Percentiles rank a stretch among this genome's conserved stretches.
Conservation (phyloP, 2,329 filamentous ascomycete genomes). For the Colletotrichum liaoningense region DNA sequence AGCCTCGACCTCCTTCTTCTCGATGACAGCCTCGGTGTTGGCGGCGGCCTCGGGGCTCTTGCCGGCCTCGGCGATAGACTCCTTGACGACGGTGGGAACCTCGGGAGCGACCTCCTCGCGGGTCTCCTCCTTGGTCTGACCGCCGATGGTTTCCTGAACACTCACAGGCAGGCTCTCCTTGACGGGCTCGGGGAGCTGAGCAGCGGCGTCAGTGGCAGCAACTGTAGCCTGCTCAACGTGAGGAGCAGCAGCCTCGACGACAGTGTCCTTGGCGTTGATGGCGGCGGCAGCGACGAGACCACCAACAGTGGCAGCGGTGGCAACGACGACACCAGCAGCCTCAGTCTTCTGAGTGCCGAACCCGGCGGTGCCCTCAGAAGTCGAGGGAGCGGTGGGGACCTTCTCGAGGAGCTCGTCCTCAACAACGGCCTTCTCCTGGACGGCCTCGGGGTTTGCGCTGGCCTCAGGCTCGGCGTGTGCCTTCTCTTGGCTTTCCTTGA, state of each 20-base stretch:
- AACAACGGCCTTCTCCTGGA: conserved; percentile 76
- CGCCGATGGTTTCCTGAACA: conserved; percentile 60
- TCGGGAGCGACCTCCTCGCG: conserved; percentile 59
- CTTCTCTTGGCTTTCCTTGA: conserved; percentile 78
- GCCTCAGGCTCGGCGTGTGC: conserved; percentile 75
- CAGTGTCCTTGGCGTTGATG: conserved; percentile 42
- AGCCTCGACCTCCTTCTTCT: conserved; percentile 80
- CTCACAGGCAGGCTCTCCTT: conserved; percentile 63
- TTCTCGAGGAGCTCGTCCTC: conserved; percentile 78
- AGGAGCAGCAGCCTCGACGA: conserved; percentile 49
- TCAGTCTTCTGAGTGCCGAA: conserved; percentile 66
- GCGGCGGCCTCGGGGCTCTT: conserved; percentile 77
- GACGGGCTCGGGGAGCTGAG: conserved; percentile 64
- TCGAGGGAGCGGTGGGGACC: conserved; percentile 69
- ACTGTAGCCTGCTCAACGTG: conserved; percentile 50
- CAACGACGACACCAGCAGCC: conserved; percentile 52
- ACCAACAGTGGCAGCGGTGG: conserved; percentile 48
- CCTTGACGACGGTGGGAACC: conserved; percentile 67
- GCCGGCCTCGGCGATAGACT: conserved; percentile 68
- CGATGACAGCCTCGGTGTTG: conserved; percentile 74
- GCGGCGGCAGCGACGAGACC: conserved; percentile 49
- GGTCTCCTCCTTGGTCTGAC: conserved; percentile 54
- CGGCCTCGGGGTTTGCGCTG: conserved; percentile 72
- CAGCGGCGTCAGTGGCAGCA: conserved; percentile 52
- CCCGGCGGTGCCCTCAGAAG: conserved; percentile 66